Evolutionary conservation across 306 rosid species (phyloP), one percentile per base, ranked within the genome.

Genomic region (Sophora flavescens): DNA sequence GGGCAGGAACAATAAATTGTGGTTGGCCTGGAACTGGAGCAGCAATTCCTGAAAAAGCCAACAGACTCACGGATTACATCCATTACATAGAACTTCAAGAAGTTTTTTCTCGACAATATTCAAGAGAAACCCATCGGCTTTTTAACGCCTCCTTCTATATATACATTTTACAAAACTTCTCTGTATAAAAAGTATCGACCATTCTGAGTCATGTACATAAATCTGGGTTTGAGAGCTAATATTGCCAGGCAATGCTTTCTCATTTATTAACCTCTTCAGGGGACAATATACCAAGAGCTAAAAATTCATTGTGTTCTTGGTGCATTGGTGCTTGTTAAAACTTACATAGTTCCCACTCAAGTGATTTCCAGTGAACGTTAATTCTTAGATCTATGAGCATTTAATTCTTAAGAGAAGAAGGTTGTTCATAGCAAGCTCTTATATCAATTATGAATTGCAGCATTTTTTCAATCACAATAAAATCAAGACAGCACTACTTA

Each of bases 21-120:
- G 88, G 90, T 78, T 91, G 97, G 38, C 86, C 98, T 59, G 90
- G 91, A 87, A 91, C 86, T 22, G 96, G 90, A 52, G 89, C 89
- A 48, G 91, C 90, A 50, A 91, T 84, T 81, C 97, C 97, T 88
- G 86, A 75, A 42, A 72, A 80, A 75, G 72, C 50, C 73, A 72
- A 75, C 38, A 52, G 30, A 33, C 38, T 41, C 63, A 41, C 32
- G 16, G 60, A 57, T 85, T 73, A 78, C 38, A 41, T 54, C 33
- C 32, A 45, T 52, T 63, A 61, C 72, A 42, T 9, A 57, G 47
- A 36, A 56, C 77, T 72, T 68, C 14, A 74, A 38, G 28, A 35
- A 32, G 53, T 32, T 70, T 61, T 48, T 45, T 9, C 54, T 38
- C 38, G 26, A 44, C 28, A 62, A 69, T 68, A 60, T 54, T 63